A percentile compares a stretch with the other conserved stretches of the same genome.
These are phyloP conservation scores for Lasiodiplodia citricola DNA, from an alignment of 2,329 filamentous ascomycete species.

Conservation along the genomic window DNA sequence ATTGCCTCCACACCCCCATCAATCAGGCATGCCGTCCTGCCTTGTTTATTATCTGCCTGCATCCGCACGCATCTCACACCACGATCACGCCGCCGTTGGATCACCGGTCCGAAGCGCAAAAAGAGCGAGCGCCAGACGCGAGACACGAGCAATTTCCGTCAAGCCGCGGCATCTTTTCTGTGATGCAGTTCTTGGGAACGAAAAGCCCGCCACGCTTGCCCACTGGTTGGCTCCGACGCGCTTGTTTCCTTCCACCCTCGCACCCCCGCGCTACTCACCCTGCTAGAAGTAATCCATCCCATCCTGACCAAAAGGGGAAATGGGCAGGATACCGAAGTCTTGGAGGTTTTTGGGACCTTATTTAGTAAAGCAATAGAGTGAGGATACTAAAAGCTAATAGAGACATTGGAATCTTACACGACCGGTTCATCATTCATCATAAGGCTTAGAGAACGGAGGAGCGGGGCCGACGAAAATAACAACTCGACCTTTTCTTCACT, in stretches of 20 bases:
- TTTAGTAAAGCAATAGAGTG: neutral
- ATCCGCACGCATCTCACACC: neutral
- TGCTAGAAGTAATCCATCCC: neutral
- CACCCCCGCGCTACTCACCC: neutral
- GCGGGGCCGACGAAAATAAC: neutral
- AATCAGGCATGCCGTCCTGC: neutral
- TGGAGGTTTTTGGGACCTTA: too few relatives aligned
- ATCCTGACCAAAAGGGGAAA: neutral
- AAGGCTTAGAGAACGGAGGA: neutral
- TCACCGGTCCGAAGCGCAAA: neutral
- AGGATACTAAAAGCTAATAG: neutral
- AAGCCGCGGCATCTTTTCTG: neutral
- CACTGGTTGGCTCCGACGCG: neutral
- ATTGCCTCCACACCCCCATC: too few relatives aligned
- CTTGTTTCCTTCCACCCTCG: neutral
- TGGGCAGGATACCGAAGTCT: too few relatives aligned
- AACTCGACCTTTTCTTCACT: neutral
- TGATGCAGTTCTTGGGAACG: neutral
- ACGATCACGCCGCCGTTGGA: neutral
- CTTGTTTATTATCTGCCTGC: neutral
- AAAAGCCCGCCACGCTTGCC: neutral
- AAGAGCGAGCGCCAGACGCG: neutral
- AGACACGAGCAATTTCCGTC: neutral
- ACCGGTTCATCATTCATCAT: neutral
- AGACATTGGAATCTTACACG: neutral